Base-by-base conservation (phyloP, 1,139 yeast species). In the Hyphopichia pseudoburtonii region DNA sequence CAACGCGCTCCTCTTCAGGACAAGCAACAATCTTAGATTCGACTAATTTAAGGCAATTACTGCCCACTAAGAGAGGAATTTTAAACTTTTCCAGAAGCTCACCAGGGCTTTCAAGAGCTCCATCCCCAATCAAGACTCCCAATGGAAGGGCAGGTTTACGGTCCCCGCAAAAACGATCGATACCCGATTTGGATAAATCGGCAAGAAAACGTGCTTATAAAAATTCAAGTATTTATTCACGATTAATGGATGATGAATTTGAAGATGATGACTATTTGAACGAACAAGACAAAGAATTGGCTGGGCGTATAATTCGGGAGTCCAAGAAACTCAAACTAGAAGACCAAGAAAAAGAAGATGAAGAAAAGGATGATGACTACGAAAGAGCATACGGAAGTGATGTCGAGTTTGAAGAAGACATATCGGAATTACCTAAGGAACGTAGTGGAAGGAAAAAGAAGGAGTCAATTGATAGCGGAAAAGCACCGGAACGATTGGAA, bases 121-220 rank as follows among this genome's bases (percentile, higher is more conserved):
- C 64, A 7, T 57, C 65, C 7, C 62, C 72, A 2, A 51, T 52
- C 0, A 57, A 48, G 34, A 63, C 71, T 0, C 73, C 73, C 4
- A 66, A 53, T 44, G 79, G 79, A 1, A 50, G 78, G 35, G 69
- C 76, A 2, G 79, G 80, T 0, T 55, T 67, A 19, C 57, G 45
- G 9, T 73, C 80, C 3, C 81, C 80, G 0, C 42, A 53, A 39
- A 73, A 64, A 41, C 48, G 81, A 46, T 43, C 66, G 1, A 44
- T 53, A 37, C 50, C 50, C 0, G 79, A 74, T 17, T 47, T 76
- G 36, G 77, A 79, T 42, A 54, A 53, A 33, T 67, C 80, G 5
- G 86, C 86, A 0, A 56, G 76, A 17, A 71, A 70, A 44, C 55
- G 75, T 44, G 81, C 86, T 0, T 54, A 63, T 22, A 48, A 56